These are phyloP conservation scores for Hibiscus tridactylites DNA, from an alignment of 345 rosid species.

Conservation along the genomic window DNA sequence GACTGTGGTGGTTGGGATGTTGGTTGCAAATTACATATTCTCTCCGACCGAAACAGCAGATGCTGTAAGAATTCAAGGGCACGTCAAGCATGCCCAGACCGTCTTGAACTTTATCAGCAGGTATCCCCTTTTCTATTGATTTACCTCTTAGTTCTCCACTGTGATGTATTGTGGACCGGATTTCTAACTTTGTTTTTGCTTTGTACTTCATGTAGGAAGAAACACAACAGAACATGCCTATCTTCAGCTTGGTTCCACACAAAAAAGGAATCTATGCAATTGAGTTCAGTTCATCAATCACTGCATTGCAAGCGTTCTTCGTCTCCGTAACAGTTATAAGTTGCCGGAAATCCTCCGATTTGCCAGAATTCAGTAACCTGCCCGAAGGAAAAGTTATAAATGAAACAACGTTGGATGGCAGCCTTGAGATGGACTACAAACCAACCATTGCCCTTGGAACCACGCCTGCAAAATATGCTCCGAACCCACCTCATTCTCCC, in stretches of 20 bases:
- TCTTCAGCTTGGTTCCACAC: conserved; percentile 46
- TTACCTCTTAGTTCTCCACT: neutral
- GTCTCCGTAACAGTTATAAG: conserved; percentile 43
- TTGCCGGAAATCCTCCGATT: conserved; percentile 30
- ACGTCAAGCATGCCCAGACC: conserved; percentile 21
- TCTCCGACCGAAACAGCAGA: conserved; percentile 27
- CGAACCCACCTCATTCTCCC: conserved; percentile 75
- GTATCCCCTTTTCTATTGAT: conserved; percentile 22
- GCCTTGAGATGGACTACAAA: conserved; percentile 14
- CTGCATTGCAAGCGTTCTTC: conserved; percentile 67
- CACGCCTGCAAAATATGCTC: conserved; percentile 39
- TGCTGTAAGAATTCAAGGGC: conserved; percentile 14
- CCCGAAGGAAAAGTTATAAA: conserved; percentile 15
- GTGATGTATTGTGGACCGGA: neutral
- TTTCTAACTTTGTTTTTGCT: neutral
- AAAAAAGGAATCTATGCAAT: conserved; percentile 54
- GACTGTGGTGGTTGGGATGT: conserved; percentile 99
- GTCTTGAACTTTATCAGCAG: conserved; percentile 50
- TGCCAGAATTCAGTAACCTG: conserved; percentile 10
- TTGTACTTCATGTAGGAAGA: conserved; percentile 27
- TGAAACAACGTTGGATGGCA: conserved; percentile 17
- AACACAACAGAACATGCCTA: conserved; percentile 26
- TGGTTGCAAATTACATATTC: conserved; percentile 59
- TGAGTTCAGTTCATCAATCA: conserved; percentile 51
- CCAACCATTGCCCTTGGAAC: conserved; percentile 1